phyloP scores from a whole-genome alignment of 176 grass and related monocot genomes.

The Carex pumila region DNA sequence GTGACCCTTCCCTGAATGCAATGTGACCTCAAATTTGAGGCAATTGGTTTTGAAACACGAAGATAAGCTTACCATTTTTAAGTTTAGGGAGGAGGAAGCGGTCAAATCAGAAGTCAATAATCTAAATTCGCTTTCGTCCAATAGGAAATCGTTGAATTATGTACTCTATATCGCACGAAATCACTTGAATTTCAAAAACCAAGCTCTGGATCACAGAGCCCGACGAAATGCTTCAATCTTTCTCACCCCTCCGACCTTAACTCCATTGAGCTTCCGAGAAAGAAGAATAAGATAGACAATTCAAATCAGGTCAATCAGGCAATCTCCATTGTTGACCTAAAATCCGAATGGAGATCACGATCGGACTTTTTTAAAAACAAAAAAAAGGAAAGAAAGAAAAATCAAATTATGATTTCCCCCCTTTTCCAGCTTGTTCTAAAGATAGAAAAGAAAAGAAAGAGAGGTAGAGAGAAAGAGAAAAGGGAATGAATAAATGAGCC shows the following conservation, averaged over 20 bases:
- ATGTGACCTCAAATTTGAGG: not conserved
- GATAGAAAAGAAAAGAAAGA: not conserved
- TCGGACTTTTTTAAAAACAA: not conserved
- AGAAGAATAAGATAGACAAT: not conserved
- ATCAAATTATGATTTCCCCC: not conserved
- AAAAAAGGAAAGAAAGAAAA: not conserved
- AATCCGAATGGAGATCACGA: conserved; percentile 6
- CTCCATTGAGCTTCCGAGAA: conserved; percentile 5
- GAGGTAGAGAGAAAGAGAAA: not conserved
- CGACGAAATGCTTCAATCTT: not conserved
- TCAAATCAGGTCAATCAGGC: conserved; percentile 9
- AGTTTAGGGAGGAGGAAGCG: not conserved
- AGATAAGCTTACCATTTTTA: conserved; percentile 2
- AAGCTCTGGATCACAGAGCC: not conserved
- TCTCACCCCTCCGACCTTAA: not conserved
- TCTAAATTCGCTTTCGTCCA: not conserved
- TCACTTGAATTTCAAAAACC: not conserved
- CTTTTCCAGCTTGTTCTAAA: conserved; percentile 5
- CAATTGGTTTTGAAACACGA: not conserved
- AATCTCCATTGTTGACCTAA: conserved; percentile 3
- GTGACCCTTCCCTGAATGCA: not conserved
- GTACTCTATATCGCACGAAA: not conserved
- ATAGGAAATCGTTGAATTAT: not conserved
- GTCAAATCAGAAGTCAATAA: conserved; percentile 9
- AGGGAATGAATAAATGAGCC: not conserved